Evolutionary conservation across 495 filamentous ascomycete species (phyloP), one percentile per base, ranked within the genome.

Genomic region (Halenospora varia): DNA sequence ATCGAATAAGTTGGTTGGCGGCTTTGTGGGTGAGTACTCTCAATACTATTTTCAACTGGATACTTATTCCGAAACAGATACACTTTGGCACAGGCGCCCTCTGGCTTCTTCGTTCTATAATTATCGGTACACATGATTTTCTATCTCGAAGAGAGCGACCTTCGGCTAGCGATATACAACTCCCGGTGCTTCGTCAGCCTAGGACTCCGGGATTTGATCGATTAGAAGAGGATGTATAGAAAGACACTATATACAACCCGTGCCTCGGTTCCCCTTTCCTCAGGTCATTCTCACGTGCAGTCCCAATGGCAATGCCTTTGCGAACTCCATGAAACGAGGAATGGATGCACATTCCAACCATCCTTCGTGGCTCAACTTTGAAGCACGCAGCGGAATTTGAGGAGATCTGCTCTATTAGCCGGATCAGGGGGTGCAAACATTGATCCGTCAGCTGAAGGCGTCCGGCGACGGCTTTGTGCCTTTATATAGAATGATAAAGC

Each of bases 221-320:
- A 45, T 20, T 45, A 45, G 42, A 45, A 45, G 42, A 45, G 42
- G n/a, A 45, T 45, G 6, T n/a, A 45, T 45, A 45, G 42, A 45
- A 17, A 45, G 18, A 15, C 17, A 3, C 47, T 49, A 49, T 35
- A 6, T 35, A 35, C 13, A 35, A 35, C 6, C 29, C 29, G 13
- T 35, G 29, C 29, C 29, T 13, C 13, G 13, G 13, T 35, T 6
- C 13, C 13, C 6, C 29, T 35, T 35, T 35, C 29, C 29, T 35
- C n/a, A 35, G 13, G 29, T 35, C 29, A 35, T 35, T 35, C 29
- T 35, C 29, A 35, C 29, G 29, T 35, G 29, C n/a, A n/a, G n/a
- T n/a, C n/a, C n/a, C n/a, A n/a, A n/a, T n/a, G n/a, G n/a, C n/a
- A n/a, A n/a, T n/a, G n/a, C n/a, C n/a, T n/a, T n/a, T n/a, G n/a